Evolutionary conservation across 75 land plant species (phyloP).

Genomic region (Pseudotsuga menziesii): DNA sequence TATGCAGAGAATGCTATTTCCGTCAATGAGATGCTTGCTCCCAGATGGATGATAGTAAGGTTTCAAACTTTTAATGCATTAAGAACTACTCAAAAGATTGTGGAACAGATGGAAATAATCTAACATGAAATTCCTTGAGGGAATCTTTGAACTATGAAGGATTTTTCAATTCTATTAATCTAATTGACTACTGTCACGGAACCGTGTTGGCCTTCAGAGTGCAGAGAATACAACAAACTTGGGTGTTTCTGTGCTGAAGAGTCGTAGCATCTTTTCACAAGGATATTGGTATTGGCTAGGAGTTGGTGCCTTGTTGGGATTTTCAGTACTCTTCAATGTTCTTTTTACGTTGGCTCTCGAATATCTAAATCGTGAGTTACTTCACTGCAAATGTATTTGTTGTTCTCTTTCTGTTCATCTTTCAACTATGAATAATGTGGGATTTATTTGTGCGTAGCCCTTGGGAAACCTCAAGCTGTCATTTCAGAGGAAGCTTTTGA

Average conservation of each 20-base stretch:
- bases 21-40: slow-evolving; percentile 56
- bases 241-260: background rate
- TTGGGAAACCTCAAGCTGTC: slow-evolving; percentile 30
- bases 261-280: slow-evolving; percentile 7
- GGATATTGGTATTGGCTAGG: slow-evolving; percentile 31
- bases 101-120: background rate
- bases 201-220: too few relatives aligned
- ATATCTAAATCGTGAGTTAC: slow-evolving; percentile 25
- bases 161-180: too few relatives aligned
- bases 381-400: background rate
- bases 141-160: background rate
- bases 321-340: slow-evolving; percentile 16
- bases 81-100: background rate
- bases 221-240: too few relatives aligned
- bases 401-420: background rate
- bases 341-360: slow-evolving; percentile 17
- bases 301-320: slow-evolving; percentile 16
- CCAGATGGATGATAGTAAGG: slow-evolving; percentile 45
- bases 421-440: background rate
- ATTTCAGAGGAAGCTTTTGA: slow-evolving; percentile 27
- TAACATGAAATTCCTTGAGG: background rate
- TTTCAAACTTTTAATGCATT: background rate
- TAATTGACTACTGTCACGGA: too few relatives aligned
- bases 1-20: slow-evolving; percentile 53
- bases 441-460: background rate